These are phyloP conservation scores for Hypoxylon sp. DNA, from an alignment of 2,329 filamentous ascomycete species.

Conservation along the genomic window DNA sequence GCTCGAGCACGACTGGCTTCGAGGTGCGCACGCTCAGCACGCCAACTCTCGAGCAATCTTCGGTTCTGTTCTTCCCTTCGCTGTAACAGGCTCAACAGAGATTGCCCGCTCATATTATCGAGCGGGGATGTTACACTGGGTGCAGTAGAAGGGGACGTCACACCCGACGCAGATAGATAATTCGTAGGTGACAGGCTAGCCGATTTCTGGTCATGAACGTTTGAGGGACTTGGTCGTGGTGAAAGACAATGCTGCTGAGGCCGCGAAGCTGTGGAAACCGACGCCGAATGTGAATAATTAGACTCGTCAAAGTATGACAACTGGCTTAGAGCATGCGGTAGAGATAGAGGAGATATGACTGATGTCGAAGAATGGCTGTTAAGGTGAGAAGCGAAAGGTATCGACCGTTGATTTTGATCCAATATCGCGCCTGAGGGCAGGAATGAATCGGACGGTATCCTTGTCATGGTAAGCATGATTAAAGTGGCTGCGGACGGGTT, in stretches of 20 bases:
- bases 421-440: slow-evolving; percentile 58
- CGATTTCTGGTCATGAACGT: slow-evolving; percentile 48
- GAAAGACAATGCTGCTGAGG: slow-evolving; percentile 49
- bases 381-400: slow-evolving; percentile 47
- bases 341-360: slow-evolving; percentile 59
- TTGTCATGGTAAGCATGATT: slow-evolving; percentile 59
- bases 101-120: slow-evolving; percentile 45
- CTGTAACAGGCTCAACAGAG: slow-evolving; percentile 46
- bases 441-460: slow-evolving; percentile 61
- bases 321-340: slow-evolving; percentile 56
- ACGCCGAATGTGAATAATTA: slow-evolving; percentile 47
- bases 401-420: slow-evolving; percentile 54
- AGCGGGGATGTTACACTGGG: slow-evolving; percentile 43
- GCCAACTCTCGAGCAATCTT: slow-evolving; percentile 63
- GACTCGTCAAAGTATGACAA: slow-evolving; percentile 57
- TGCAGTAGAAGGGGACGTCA: slow-evolving; percentile 47
- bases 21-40: slow-evolving; percentile 67
- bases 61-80: slow-evolving; percentile 51
- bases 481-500: slow-evolving; percentile 17
- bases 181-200: slow-evolving; percentile 55
- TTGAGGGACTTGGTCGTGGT: slow-evolving; percentile 47
- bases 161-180: slow-evolving; percentile 33
- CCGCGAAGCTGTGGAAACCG: slow-evolving; percentile 41
- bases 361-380: slow-evolving; percentile 54
- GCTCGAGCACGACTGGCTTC: slow-evolving; percentile 68